Evolutionary conservation across 2,329 filamentous ascomycete genomes (phyloP), one percentile per base, ranked within the genome.

Genomic region (Cercospora sp.): DNA sequence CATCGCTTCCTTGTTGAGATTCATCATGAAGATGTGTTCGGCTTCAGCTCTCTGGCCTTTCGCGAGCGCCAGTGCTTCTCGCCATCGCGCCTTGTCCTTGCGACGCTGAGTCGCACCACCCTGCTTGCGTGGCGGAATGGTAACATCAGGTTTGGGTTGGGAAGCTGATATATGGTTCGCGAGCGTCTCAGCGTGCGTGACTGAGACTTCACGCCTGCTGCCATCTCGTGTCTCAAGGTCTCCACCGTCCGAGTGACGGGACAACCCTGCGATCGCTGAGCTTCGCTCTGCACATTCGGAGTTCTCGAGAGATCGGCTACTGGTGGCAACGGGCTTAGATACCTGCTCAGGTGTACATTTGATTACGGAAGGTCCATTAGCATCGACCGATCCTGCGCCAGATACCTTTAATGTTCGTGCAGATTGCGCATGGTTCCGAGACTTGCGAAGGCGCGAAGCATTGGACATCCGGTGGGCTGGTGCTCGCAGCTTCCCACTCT

Each of bases 1-100:
- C 67, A 69, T 69, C 13, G 61, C 40, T 45, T 69, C 67, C n/a
- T 58, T 64, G 34, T 66, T 69, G n/a, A 69, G 30, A n/a, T 66
- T 59, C 34, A 61, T 10, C n/a, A 66, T 59, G 30, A 53, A 66
- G 5, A 58, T 51, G n/a, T 63, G 30, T 12, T 61, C 28, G 53
- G 67, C 67, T 34, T 53, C 45, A 30, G 43, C 26, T 21, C 28
- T 34, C 32, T 66, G 59, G 13, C 67, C 67, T 26, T 49, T 58
- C 9, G 63, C 63, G 26, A 61, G 37, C 53, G 62, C 18, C 28
- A 63, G 61, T 34, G 67, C 67, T 37, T 69, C 67, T 53, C 55
- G 53, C 67, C 67, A 69, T 6, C 67, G 63, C 59, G 65, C 45
- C 43, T 63, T 37, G 21, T 66, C 60, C 12, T 60, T 40, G 28